Evolutionary conservation across 2,329 filamentous ascomycete genomes (phyloP).

Genomic region (Cercospora citrullina): DNA sequence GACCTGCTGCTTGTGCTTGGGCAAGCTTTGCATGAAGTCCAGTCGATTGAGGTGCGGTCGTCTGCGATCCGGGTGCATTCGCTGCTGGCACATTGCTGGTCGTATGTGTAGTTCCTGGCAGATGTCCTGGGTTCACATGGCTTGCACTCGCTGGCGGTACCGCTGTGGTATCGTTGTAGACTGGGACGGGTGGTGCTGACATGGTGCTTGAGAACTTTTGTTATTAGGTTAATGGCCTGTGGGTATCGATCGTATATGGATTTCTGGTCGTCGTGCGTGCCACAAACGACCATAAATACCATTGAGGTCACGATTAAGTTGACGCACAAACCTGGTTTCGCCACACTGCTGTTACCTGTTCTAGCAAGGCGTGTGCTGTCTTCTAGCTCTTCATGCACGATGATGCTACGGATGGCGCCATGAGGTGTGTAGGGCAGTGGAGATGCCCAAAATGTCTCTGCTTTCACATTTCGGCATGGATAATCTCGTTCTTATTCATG

Average conservation of each 20-base stretch:
- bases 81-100: neutral
- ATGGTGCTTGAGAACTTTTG: neutral
- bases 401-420: conserved; percentile 4
- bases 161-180: neutral
- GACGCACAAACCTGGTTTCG: conserved; percentile 1
- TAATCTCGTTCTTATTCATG: neutral
- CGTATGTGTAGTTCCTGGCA: neutral
- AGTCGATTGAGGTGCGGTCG: neutral
- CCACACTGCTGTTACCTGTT: neutral
- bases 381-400: conserved; percentile 4
- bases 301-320: neutral
- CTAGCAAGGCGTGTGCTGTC: neutral
- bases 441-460: neutral
- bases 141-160: neutral
- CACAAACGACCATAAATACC: neutral
- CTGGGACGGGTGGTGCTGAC: neutral
- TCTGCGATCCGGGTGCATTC: neutral
- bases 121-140: neutral
- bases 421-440: neutral
- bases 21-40: neutral
- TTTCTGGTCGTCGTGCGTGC: neutral
- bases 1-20: neutral
- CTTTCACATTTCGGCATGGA: neutral
- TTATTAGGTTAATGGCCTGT: neutral
- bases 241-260: neutral